Conservation (phyloP, 257 asterid species). For the Echites panduratus region DNA sequence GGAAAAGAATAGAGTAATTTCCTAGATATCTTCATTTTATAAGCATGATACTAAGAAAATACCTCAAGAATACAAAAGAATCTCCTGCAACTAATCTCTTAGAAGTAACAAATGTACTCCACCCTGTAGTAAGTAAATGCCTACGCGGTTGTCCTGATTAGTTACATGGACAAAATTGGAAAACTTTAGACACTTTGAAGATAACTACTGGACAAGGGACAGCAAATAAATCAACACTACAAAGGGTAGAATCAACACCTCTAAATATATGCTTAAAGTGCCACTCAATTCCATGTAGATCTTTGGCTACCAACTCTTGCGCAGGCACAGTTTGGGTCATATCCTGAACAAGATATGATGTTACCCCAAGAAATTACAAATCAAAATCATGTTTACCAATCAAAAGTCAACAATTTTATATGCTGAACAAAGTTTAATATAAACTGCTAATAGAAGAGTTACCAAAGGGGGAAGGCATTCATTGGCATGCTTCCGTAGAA, state of each 20-base stretch:
- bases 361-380: conserved; percentile 11
- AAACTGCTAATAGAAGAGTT: conserved; percentile 8
- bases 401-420: not conserved
- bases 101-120: conserved; percentile 53
- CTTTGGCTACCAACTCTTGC: conserved; percentile 50
- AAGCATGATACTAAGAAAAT: conserved; percentile 2
- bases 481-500: conserved; percentile 78
- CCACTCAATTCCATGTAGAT: conserved; percentile 54
- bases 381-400: not conserved
- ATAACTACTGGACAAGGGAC: not conserved
- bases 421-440: not conserved
- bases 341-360: conserved; percentile 39
- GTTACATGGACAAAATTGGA: not conserved
- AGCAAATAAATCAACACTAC: not conserved
- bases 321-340: conserved; percentile 59
- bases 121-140: conserved; percentile 57
- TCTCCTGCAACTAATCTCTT: conserved; percentile 55
- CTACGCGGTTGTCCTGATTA: conserved; percentile 60
- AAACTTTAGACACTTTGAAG: not conserved
- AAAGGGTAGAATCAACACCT: conserved; percentile 23
- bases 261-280: conserved; percentile 56
- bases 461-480: conserved; percentile 94
- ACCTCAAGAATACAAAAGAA: conserved; percentile 55
- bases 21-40: not conserved
- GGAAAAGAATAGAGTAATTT: not conserved